These are phyloP conservation scores for Citrus sp. DNA, from an alignment of 345 rosid species.

Conservation along the genomic window DNA sequence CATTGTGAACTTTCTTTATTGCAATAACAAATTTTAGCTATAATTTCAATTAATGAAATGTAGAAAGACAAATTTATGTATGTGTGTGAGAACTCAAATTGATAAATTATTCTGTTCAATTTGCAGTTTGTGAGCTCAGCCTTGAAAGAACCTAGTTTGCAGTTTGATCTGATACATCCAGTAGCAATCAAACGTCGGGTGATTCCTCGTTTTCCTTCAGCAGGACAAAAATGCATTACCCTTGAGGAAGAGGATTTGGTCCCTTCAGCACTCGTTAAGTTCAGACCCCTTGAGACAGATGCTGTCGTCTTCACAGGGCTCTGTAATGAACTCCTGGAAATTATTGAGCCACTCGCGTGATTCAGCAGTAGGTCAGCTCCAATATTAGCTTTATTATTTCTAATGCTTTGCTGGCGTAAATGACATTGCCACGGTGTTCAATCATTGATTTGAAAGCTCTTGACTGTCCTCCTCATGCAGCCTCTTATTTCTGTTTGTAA, in stretches of 20 bases:
- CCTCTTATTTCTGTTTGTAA: not conserved
- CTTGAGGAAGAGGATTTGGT: conserved; percentile 81
- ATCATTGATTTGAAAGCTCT: not conserved
- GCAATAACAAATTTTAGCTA: not conserved
- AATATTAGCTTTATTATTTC: not conserved
- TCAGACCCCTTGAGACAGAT: conserved; percentile 68
- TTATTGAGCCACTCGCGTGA: conserved; percentile 47
- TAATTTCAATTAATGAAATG: not conserved
- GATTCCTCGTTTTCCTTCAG: conserved; percentile 46
- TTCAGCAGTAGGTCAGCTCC: conserved; percentile 8
- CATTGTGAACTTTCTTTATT: not conserved
- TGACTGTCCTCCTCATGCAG: not conserved
- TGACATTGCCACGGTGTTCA: not conserved
- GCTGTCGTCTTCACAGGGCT: conserved; percentile 70
- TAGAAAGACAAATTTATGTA: not conserved
- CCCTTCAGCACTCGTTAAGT: conserved; percentile 83
- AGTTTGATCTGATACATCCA: conserved; percentile 75
- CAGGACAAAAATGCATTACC: conserved; percentile 56
- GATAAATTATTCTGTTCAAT: not conserved
- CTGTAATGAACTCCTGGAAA: conserved; percentile 57
- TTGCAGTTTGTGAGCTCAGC: conserved; percentile 76
- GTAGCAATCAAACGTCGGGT: conserved; percentile 60
- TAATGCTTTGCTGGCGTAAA: not conserved
- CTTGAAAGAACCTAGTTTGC: conserved; percentile 80
- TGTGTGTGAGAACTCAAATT: not conserved